Conservation (phyloP, 2,329 filamentous ascomycete species). For the Diplodia corticola region DNA sequence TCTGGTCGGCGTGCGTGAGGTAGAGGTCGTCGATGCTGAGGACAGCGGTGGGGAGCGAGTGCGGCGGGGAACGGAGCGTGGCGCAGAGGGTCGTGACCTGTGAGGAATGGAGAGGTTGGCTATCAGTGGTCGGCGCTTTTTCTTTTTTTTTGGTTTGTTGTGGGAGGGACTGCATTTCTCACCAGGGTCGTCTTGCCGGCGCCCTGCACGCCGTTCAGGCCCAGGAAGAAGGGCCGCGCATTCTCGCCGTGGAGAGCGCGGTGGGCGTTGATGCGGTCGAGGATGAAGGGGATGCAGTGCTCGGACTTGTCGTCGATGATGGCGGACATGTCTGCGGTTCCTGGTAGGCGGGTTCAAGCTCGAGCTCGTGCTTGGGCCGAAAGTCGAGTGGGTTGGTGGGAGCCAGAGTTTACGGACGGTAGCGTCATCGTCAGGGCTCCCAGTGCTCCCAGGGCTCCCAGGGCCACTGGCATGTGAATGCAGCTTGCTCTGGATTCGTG, state of each 20-base stretch:
- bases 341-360: too few species aligned
- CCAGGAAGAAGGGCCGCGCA: conserved; percentile 72
- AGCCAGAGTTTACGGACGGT: conserved; percentile 10
- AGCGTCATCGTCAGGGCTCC: conserved; percentile 10
- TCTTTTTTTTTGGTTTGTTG: background rate
- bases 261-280: conserved; percentile 52
- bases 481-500: background rate
- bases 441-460: too few species aligned
- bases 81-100: conserved; percentile 63
- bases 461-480: conserved; percentile 23
- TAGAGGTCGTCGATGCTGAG: conserved; percentile 91
- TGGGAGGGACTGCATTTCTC: too few species aligned
- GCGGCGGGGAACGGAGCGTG: conserved; percentile 58
- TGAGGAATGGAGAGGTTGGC: background rate
- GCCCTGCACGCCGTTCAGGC: conserved; percentile 84
- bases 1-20: conserved; percentile 69
- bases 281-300: conserved; percentile 75
- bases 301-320: conserved; percentile 74
- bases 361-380: background rate
- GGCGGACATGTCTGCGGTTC: conserved; percentile 30
- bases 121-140: background rate
- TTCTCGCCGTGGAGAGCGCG: conserved; percentile 44
- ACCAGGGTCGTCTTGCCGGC: conserved; percentile 85
- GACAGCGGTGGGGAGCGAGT: conserved; percentile 66
- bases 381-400: background rate